Evolutionary conservation across 2,329 filamentous ascomycete species (phyloP).

Genomic region (Trichocomaceae sp.): DNA sequence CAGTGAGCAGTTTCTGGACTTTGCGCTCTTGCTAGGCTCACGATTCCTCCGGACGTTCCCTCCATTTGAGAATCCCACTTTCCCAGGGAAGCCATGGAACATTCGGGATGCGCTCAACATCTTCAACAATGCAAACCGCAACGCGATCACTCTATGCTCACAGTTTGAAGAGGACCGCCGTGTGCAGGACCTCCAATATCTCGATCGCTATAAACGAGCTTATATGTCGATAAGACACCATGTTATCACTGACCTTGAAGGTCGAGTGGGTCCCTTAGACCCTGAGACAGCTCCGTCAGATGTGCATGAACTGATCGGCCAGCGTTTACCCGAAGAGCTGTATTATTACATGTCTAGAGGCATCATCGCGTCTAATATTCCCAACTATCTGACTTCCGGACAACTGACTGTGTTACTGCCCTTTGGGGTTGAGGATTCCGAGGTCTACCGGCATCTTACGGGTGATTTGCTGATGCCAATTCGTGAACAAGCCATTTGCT

Average conservation of each 20-base stretch:
- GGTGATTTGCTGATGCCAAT: conserved; percentile 66
- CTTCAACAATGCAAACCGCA: conserved; percentile 59
- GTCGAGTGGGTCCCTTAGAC: conserved; percentile 68
- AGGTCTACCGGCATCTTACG: conserved; percentile 74
- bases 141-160: conserved; percentile 66
- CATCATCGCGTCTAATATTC: conserved; percentile 68
- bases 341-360: conserved; percentile 84
- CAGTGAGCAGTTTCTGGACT: conserved; percentile 74
- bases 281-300: conserved; percentile 69
- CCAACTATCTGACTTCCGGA: conserved; percentile 75
- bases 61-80: conserved; percentile 59
- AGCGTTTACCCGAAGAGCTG: conserved; percentile 80
- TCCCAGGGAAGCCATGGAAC: conserved; percentile 49
- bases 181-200: conserved; percentile 65
- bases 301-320: conserved; percentile 82
- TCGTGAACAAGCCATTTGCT: conserved; percentile 67
- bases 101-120: conserved; percentile 73
- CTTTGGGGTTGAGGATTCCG: conserved; percentile 71
- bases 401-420: conserved; percentile 76
- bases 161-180: conserved; percentile 74
- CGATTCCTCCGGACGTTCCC: conserved; percentile 75
- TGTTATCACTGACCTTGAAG: conserved; percentile 70
- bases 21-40: conserved; percentile 74
- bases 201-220: conserved; percentile 79
- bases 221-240: conserved; percentile 82